phyloP scores from a whole-genome alignment of 2,329 filamentous ascomycete genomes.

The Macroventuria anomochaeta region DNA sequence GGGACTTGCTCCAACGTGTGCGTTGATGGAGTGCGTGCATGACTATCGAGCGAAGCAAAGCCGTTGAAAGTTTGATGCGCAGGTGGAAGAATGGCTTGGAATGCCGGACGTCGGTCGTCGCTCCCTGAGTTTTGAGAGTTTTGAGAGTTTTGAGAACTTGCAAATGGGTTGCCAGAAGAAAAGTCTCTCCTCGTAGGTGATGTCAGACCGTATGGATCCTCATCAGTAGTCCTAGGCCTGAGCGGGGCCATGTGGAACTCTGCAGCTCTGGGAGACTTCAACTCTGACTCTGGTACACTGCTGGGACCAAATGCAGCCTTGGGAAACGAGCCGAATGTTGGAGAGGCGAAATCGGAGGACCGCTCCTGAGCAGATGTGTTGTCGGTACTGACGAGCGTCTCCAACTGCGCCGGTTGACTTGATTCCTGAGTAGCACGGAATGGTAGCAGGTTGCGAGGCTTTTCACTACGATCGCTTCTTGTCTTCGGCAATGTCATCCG shows the following conservation, averaged over 20 bases:
- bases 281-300: constrained; percentile 43
- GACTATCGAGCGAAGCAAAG: constrained; percentile 46
- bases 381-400: neutral
- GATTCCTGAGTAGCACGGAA: constrained; percentile 10
- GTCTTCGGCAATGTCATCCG: constrained; percentile 14
- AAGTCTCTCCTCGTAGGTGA: constrained; percentile 54
- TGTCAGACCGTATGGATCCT: constrained; percentile 48
- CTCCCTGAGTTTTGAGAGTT: constrained; percentile 24
- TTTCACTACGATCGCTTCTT: constrained; percentile 8
- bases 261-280: constrained; percentile 43
- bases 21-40: constrained; percentile 36
- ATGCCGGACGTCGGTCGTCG: constrained; percentile 43
- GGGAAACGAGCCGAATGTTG: constrained; percentile 48
- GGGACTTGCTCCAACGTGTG: constrained; percentile 20
- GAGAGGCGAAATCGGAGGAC: constrained; percentile 38
- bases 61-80: constrained; percentile 43
- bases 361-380: neutral
- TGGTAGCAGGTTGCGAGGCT: constrained; percentile 5
- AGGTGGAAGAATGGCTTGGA: constrained; percentile 46
- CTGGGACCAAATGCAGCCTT: constrained; percentile 35
- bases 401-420: neutral
- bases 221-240: constrained; percentile 40
- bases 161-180: constrained; percentile 35
- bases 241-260: constrained; percentile 50
- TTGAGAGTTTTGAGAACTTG: constrained; percentile 25